Evolutionary conservation across 257 asterid genomes (phyloP).

Genomic region (Thymus mandschuricus): DNA sequence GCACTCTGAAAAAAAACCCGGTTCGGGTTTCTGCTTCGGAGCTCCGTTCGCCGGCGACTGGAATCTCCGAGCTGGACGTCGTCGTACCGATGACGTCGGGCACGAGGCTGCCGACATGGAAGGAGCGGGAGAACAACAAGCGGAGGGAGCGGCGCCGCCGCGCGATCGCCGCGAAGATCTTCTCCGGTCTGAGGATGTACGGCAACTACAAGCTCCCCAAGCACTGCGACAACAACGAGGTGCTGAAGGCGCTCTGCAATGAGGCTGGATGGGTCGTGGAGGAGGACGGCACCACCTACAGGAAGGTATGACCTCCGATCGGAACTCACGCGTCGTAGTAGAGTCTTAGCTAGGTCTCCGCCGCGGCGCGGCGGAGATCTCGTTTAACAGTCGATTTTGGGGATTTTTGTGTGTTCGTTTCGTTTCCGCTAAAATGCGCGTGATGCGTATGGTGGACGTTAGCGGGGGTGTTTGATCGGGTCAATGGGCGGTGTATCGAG

Average conservation of each 20-base stretch:
- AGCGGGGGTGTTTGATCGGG: constrained; percentile 35
- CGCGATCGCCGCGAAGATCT: constrained; percentile 96
- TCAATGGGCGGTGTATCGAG: constrained; percentile 18
- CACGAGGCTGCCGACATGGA: constrained; percentile 90
- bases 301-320: constrained; percentile 57
- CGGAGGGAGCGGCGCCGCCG: constrained; percentile 93
- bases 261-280: constrained; percentile 97
- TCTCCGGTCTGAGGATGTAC: constrained; percentile 85
- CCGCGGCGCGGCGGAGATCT: constrained; percentile 31
- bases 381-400: constrained; percentile 16
- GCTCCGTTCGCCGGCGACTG: no score
- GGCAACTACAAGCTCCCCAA: constrained; percentile 92
- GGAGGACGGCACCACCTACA: constrained; percentile 90
- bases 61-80: constrained; percentile 9
- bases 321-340: background rate
- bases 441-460: constrained; percentile 35
- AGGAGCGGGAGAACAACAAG: constrained; percentile 97
- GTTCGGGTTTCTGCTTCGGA: constrained; percentile 21
- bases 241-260: constrained; percentile 83
- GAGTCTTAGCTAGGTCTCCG: background rate
- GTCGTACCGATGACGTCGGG: constrained; percentile 77
- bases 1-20: constrained; percentile 22
- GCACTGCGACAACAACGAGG: constrained; percentile 97
- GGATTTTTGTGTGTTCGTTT: constrained; percentile 6
- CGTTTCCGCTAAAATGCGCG: constrained; percentile 42